These are phyloP conservation scores for Emergomyces orientalis DNA, from an alignment of 2,329 filamentous ascomycete genomes.

Conservation along the genomic window DNA sequence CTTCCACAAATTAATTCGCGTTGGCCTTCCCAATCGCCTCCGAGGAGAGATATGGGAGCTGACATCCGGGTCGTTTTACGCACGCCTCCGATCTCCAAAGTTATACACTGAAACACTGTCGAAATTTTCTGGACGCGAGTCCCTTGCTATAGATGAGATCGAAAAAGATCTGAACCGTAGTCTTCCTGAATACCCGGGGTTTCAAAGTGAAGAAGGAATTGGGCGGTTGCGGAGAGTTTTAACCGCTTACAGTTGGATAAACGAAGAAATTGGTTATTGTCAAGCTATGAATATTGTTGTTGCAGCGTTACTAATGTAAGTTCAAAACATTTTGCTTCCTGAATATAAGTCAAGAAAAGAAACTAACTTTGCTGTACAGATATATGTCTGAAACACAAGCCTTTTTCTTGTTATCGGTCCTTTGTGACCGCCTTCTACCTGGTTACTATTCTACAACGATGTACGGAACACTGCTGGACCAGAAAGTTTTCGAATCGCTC, in stretches of 20 bases:
- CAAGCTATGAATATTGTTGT: constrained; percentile 99
- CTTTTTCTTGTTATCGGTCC: constrained; percentile 81
- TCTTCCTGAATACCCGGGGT: constrained; percentile 92
- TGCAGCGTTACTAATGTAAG: constrained; percentile 81
- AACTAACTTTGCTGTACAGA: constrained; percentile 29
- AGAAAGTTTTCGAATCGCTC: constrained; percentile 92
- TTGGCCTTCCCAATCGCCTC: constrained; percentile 85
- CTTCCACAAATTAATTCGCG: constrained; percentile 93
- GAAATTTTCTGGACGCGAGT: constrained; percentile 76
- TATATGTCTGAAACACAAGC: constrained; percentile 96
- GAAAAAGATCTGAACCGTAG: constrained; percentile 97
- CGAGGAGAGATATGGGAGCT: constrained; percentile 95
- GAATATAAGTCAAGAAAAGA: not conserved
- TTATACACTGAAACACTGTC: constrained; percentile 74
- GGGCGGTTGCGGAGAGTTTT: constrained; percentile 78
- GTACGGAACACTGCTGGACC: constrained; percentile 95
- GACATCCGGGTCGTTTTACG: constrained; percentile 80
- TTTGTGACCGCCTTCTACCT: constrained; percentile 86
- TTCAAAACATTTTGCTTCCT: constrained; percentile 13
- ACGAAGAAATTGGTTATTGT: constrained; percentile 92
- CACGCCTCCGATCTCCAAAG: constrained; percentile 75
- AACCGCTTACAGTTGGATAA: constrained; percentile 95
- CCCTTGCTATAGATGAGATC: constrained; percentile 95
- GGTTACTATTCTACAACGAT: constrained; percentile 98
- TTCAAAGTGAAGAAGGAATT: constrained; percentile 93